A percentile compares a stretch with the other conserved stretches of the same genome.
These are phyloP conservation scores for Nelumbo lutea DNA, from an alignment of 164 flowering plant species.

Conservation along the genomic window DNA sequence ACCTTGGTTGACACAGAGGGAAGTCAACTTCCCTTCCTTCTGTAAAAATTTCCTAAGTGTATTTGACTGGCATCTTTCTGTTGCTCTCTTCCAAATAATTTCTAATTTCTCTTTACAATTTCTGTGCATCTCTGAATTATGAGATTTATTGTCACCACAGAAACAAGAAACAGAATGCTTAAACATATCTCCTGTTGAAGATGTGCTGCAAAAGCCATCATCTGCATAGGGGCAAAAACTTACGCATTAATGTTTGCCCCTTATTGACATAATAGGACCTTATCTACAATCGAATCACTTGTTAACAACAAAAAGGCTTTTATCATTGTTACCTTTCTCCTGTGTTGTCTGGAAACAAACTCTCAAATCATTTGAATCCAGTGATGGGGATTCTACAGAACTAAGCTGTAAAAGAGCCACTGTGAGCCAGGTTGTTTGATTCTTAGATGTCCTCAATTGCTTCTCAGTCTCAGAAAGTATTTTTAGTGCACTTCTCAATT, in stretches of 20 bases:
- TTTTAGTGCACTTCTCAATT: conserved; percentile 51
- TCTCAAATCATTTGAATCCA: conserved; percentile 39
- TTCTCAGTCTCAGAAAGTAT: conserved; percentile 64
- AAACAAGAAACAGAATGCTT: conserved; percentile 32
- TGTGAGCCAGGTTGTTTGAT: conserved; percentile 71
- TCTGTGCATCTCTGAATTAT: conserved; percentile 22
- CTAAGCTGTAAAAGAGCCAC: conserved; percentile 70
- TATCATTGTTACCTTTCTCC: conserved; percentile 40
- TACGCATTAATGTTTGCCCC: neutral
- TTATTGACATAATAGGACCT: no score
- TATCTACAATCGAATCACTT: neutral
- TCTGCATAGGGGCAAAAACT: conserved; percentile 29
- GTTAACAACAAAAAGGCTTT: neutral
- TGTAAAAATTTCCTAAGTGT: conserved; percentile 51
- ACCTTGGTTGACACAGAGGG: conserved; percentile 65
- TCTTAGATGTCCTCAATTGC: conserved; percentile 53
- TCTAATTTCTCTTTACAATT: conserved; percentile 42
- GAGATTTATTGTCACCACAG: conserved; percentile 23
- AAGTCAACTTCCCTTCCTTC: conserved; percentile 62
- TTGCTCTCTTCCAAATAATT: conserved; percentile 56
- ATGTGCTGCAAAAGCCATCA: conserved; percentile 43
- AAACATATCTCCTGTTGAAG: conserved; percentile 40
- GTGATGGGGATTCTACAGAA: conserved; percentile 34
- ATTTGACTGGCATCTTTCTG: conserved; percentile 50
- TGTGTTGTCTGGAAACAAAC: conserved; percentile 22